Evolutionary conservation across 202 grass and related monocot genomes (phyloP), one percentile per base, ranked within the genome.

Genomic region (Cymbopogon flexuosus): DNA sequence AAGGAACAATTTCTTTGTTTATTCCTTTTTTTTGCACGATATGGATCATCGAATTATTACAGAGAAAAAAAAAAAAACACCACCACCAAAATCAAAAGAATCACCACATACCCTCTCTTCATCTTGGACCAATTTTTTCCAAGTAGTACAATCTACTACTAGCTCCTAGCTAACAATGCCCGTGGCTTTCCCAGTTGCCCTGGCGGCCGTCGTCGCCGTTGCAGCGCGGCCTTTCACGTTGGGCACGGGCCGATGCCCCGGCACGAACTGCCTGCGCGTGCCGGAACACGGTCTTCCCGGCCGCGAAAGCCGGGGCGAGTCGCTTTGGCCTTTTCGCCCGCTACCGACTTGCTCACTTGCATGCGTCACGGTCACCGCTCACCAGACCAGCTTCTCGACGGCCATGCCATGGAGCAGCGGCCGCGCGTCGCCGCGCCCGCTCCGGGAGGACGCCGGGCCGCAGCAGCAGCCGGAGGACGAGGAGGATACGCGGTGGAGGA

Each of bases 401-500:
- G 68, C 21, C 52, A 84, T 51, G 6, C 72, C 78, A 21, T 72
- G 78, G 27, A 89, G 82, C 72, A 85, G 16, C 37, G 72, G 82
- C 57, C 77, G 36, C 10, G 75, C 49, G 11, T 84, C 75, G 42
- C 63, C 34, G 24, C 31, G 68, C 24, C 8, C 2, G 61, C 62
- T 9, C 61, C 54, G 62, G 71, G 37, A 41, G 6, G 46, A 35
- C 15, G 22, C 21, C 12, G 65, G 52, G 56, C 71, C 83, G 61
- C 68, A 76, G 54, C 73, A 65, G 14, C 18, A 40, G 37, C 1
- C 0, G 37, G 37, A 73, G 8, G 23, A 27, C 8, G 66, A 13
- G 1, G 87, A 66, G 6, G 81, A 85, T 5, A 87, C 80, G 65
- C 77, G 84, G 78, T 42, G 87, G 62, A 98, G 84, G 68, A 91